Percentiles rank a stretch among this genome's conserved stretches.
Evolutionary conservation across 2,329 filamentous ascomycete genomes (phyloP).

Genomic region (Epichloe brachyelytri): DNA sequence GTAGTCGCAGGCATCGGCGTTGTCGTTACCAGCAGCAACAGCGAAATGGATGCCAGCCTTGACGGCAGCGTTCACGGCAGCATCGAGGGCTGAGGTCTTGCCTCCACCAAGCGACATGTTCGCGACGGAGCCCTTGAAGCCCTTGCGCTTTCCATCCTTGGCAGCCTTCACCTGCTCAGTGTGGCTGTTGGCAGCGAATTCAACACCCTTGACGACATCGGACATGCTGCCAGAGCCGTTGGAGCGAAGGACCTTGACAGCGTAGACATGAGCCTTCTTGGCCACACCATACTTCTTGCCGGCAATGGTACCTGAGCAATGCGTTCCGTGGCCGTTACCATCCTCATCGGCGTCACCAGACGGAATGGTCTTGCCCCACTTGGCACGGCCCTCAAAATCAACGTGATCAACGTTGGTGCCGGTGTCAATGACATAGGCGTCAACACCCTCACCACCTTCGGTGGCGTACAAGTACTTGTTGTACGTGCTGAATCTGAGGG

Average conservation of each 20-base stretch:
- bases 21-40: constrained; percentile 96
- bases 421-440: constrained; percentile 97
- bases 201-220: constrained; percentile 95
- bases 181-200: constrained; percentile 80
- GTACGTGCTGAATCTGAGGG: constrained; percentile 79
- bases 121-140: constrained; percentile 96
- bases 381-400: constrained; percentile 91
- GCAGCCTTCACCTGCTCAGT: constrained; percentile 59
- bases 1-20: constrained; percentile 98
- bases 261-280: constrained; percentile 95
- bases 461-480: constrained; percentile 95
- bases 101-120: constrained; percentile 99
- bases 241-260: constrained; percentile 95
- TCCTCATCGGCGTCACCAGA: constrained; percentile 71
- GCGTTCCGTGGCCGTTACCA: constrained; percentile 96
- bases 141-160: constrained; percentile 83
- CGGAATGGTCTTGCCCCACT: constrained; percentile 96
- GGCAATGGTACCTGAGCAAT: constrained; percentile 96
- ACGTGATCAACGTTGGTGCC: constrained; percentile 90
- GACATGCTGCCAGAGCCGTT: constrained; percentile 98
- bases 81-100: constrained; percentile 85
- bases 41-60: constrained; percentile 90
- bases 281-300: constrained; percentile 99
- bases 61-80: constrained; percentile 88
- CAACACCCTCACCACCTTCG: constrained; percentile 90